Evolutionary conservation across 2,329 filamentous ascomycete genomes (phyloP), one percentile per base, ranked within the genome.

Genomic region (Aphanoascus verrucosus): DNA sequence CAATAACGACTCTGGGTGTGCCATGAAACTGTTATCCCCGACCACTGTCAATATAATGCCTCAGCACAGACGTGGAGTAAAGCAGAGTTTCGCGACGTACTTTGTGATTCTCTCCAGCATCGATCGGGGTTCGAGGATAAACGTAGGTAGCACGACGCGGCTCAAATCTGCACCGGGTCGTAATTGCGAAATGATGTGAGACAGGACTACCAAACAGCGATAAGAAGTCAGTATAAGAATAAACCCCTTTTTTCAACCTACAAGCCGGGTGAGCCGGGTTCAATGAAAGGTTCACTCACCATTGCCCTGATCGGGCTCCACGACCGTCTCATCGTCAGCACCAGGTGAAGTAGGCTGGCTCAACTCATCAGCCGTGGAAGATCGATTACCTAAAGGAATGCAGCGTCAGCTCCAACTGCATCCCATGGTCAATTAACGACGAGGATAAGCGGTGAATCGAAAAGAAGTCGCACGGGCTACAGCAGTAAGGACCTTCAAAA

Each of bases 81-180:
- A 38, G 32, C 2, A 5, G 8, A 37, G 5, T 41, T 32, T 46
- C 15, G 47, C 32, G 32, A 74, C 82, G 61, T 75, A 95, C 90
- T 98, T 98, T 65, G 93, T 98, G 68, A 98, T 98, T 63, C 93
- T 83, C 73, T 98, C 93, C 63, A 98, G 76, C 93, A 98, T 98
- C 63, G 90, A 96, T 65, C 90, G 84, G 20, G 93, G 93, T 71
- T 98, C 93, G 62, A 98, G 82, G 64, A 98, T 98, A 69, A 98
- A 98, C 46, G 93, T 98, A 40, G 93, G 93, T 54, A 98, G 77
- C 35, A 93, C 91, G 58, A 98, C 90, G 62, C 91, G 82, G 71
- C 89, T 95, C 62, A 98, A 77, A 69, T 98, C 93, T 63, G 93
- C 93, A 60, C 93, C 93, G 11, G 93, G 93, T 58, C 93, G 86